Conservation (phyloP, 768 basidiomycete species). For the Melanogaster broomeanus region DNA sequence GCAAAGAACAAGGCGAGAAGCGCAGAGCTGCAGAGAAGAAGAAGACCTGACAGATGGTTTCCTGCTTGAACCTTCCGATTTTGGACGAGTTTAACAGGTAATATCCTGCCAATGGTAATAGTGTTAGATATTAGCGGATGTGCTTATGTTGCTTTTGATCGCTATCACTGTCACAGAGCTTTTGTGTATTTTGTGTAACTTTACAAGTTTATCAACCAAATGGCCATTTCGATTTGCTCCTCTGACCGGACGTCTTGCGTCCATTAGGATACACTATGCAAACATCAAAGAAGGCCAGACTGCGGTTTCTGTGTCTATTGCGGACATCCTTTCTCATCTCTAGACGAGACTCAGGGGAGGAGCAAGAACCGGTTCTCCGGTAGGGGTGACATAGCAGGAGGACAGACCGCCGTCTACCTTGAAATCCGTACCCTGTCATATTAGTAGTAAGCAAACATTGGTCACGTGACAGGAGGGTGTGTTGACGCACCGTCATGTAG, state of each 20-base stretch:
- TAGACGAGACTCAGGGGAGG: slow-evolving; percentile 69
- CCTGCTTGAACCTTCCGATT: neutral
- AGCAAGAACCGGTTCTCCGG: slow-evolving; percentile 71
- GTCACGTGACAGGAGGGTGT: neutral
- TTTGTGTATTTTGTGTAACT: neutral
- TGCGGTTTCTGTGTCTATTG: neutral
- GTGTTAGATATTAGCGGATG: slow-evolving; percentile 2
- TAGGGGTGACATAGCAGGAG: slow-evolving; percentile 89
- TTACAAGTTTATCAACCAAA: no score
- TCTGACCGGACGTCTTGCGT: no score
- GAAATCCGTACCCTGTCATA: slow-evolving; percentile 80
- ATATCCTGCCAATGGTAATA: neutral
- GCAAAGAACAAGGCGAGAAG: slow-evolving; percentile 64
- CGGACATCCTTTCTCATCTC: neutral
- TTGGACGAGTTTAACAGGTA: neutral
- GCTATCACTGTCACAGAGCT: neutral
- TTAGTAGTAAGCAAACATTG: slow-evolving; percentile 4
- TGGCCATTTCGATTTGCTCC: no score
- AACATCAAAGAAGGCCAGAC: neutral
- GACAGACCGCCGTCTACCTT: slow-evolving; percentile 94
- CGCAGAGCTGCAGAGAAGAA: slow-evolving; percentile 46
- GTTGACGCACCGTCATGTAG: slow-evolving; percentile 80
- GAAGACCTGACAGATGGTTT: slow-evolving; percentile 17
- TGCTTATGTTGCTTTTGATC: neutral
- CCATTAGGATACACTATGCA: neutral